Evolutionary conservation across 495 filamentous ascomycete genomes (phyloP), one percentile per base, ranked within the genome.

Genomic region (Podospora comata): DNA sequence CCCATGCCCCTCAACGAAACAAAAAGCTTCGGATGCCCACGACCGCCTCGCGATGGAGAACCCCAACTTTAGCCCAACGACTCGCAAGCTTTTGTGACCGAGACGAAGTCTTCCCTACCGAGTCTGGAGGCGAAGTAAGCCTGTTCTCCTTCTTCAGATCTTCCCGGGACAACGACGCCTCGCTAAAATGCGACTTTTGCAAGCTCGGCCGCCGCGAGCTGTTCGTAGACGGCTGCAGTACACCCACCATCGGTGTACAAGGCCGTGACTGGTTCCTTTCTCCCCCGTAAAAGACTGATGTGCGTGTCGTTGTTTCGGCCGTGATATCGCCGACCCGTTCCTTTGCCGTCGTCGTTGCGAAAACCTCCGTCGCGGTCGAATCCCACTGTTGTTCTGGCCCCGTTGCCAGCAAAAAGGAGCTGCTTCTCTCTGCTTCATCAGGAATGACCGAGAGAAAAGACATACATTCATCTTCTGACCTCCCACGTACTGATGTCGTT

Each of bases 11-110:
- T 68, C 65, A 82, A 32, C 76, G 76, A 64, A 85, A 84, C 26
- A 81, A 75, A 48, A 48, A 48, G 48, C 71, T 81, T 39, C 79
- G 77, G 64, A 81, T 77, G 20, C 80, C 76, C 26, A 76, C 79
- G 62, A 83, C 72, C 59, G 77, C 75, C 26, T 77, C 80, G 34
- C 76, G 76, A 54, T 79, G 74, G 61, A 79, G 73, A 60, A 68
- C 73, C 20, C 78, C 76, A 0, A 77, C 73, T 64, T 73, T 72
- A 16, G 68, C 67, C 79, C 77, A 77, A 66, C 72, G 76, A 62
- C 70, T 72, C 39, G 77, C 71, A 5, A 72, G 56, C 32, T 70
- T 71, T 18, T 63, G 61, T 4, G 60, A 62, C 23, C 44, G 39
- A 0, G 67, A 34, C 19, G 68, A 56, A 0, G 28, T 66, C 69